A percentile compares a stretch with the other conserved stretches of the same genome.
Evolutionary conservation across 2,329 filamentous ascomycete species (phyloP).

Genomic region (Verticillium albo-atrum): DNA sequence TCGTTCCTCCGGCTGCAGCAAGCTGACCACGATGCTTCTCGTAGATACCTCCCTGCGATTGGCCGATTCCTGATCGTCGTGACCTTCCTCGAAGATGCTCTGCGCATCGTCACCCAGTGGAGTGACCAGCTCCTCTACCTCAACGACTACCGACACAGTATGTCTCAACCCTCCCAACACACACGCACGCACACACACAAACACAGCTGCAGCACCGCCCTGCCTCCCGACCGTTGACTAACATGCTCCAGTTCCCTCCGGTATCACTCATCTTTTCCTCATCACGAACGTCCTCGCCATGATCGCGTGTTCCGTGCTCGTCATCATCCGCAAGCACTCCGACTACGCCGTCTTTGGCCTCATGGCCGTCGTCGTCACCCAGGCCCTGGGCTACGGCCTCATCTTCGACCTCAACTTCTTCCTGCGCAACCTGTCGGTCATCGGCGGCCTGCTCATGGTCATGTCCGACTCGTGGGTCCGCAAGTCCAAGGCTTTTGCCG

Average conservation of each 20-base stretch:
- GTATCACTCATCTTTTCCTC: conserved; percentile 89
- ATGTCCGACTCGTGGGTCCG: conserved; percentile 96
- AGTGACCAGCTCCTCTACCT: conserved; percentile 90
- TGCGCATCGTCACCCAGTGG: conserved; percentile 98
- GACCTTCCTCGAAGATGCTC: conserved; percentile 93
- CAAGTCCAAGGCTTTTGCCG: conserved; percentile 95
- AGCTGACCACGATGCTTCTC: conserved; percentile 2
- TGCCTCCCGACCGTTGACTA: background rate
- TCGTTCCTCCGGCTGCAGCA: background rate
- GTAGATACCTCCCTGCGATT: conserved; percentile 87
- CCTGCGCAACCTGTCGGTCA: conserved; percentile 95
- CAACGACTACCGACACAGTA: conserved; percentile 89
- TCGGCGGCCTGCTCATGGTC: conserved; percentile 96
- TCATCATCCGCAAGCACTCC: conserved; percentile 89
- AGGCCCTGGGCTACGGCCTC: conserved; percentile 93
- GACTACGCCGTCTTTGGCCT: conserved; percentile 90
- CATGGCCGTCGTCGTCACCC: conserved; percentile 83
- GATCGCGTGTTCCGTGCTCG: conserved; percentile 73
- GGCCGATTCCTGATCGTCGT: conserved; percentile 97
- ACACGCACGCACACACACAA: background rate
- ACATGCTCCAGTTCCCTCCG: conserved; percentile 65
- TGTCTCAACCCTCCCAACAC: conserved; percentile 28
- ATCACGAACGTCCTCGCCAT: conserved; percentile 87
- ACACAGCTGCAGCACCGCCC: no score
- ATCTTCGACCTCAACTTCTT: conserved; percentile 99